A percentile compares a stretch with the other conserved stretches of the same genome.
phyloP scores from a whole-genome alignment of 345 rosid species.

The Isatis tinctoria region DNA sequence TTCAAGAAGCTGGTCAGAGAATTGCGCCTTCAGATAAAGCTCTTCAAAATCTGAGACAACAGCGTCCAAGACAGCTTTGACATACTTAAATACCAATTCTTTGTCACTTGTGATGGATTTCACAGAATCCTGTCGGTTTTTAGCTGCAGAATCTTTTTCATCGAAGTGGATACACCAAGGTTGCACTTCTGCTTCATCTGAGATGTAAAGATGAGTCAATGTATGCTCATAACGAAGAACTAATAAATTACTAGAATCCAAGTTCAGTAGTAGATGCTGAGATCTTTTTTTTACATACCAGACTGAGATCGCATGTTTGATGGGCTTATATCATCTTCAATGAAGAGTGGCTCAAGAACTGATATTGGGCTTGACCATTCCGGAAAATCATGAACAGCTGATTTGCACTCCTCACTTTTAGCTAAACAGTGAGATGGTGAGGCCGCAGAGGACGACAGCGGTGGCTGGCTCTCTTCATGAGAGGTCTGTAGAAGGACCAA shows the following conservation, averaged over 20 bases:
- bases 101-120: conserved; percentile 43
- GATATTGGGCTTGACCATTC: conserved; percentile 88
- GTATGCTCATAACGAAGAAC: conserved; percentile 15
- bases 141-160: conserved; percentile 33
- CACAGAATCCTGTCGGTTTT: conserved; percentile 23
- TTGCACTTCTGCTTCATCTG: conserved; percentile 53
- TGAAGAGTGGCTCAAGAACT: conserved; percentile 72
- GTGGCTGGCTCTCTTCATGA: conserved; percentile 26
- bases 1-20: conserved; percentile 69
- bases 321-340: conserved; percentile 70
- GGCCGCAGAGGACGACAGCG: conserved; percentile 21
- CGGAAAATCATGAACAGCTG: conserved; percentile 37
- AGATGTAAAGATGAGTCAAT: conserved; percentile 28
- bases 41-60: conserved; percentile 62
- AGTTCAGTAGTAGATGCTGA: neutral
- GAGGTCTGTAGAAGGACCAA: conserved; percentile 15
- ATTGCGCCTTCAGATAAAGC: conserved; percentile 56
- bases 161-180: conserved; percentile 70
- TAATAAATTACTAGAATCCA: conserved; percentile 6
- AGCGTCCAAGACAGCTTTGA: conserved; percentile 51
- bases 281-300: conserved; percentile 41
- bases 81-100: conserved; percentile 46
- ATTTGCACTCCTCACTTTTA: conserved; percentile 43
- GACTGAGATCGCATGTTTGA: conserved; percentile 42
- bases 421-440: conserved; percentile 48